phyloP scores from a whole-genome alignment of 169 alveolate species.

The Eimeria tenella region DNA sequence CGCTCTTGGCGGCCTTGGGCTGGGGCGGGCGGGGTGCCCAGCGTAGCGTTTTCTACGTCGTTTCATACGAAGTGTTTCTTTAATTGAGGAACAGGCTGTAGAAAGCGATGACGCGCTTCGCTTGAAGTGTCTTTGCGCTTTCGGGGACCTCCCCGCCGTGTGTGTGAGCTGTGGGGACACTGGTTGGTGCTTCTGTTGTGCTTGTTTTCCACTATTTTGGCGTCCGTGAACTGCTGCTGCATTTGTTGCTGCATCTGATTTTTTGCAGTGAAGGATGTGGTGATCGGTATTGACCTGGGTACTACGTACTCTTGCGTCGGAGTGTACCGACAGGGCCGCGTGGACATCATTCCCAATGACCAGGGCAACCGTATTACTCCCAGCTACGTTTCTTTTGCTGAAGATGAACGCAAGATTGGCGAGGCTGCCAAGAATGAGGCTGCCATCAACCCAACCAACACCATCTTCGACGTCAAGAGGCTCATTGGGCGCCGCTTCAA shows the following conservation, averaged over 20 bases:
- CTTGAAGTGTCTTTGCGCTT: background rate
- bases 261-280: conserved; percentile 93
- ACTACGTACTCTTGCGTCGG: conserved; percentile 99
- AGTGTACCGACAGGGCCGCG: conserved; percentile 97
- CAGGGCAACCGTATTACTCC: conserved; percentile 99
- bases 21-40: no score
- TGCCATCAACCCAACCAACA: conserved; percentile 97
- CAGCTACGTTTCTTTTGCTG: conserved; percentile 98
- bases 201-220: background rate
- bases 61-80: background rate
- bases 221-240: background rate
- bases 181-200: background rate
- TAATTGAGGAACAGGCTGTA: background rate
- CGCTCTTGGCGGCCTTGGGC: no score
- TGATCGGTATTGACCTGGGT: conserved; percentile 98
- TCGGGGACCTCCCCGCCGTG: background rate
- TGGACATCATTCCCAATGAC: conserved; percentile 97
- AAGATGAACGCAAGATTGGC: conserved; percentile 96
- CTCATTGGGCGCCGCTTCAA: conserved; percentile 98
- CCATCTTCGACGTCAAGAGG: conserved; percentile 98
- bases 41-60: no score
- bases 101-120: background rate
- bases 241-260: background rate
- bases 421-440: conserved; percentile 99
- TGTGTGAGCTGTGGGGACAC: no score